Conservation (phyloP, 176 grass and related monocot species). For the Bothriochloa decipiens region DNA sequence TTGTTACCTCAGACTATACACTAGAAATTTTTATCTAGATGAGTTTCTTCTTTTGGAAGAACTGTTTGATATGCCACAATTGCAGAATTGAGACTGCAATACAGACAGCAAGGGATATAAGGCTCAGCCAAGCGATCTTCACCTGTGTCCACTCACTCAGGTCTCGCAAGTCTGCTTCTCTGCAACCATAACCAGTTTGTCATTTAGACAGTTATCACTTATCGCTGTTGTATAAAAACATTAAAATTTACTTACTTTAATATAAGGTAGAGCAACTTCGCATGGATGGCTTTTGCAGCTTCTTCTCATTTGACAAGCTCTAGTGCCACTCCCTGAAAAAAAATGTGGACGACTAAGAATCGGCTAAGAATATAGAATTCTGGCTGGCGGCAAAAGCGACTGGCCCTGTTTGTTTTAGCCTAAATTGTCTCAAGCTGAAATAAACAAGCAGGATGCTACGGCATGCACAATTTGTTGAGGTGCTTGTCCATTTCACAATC, state of each 20-base stretch:
- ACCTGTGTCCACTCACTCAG: conserved; percentile 60
- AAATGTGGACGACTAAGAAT: background rate
- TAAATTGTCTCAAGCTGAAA: background rate
- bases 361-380: background rate
- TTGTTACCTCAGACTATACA: background rate
- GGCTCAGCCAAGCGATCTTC: conserved; percentile 57
- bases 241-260: conserved; percentile 42
- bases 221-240: background rate
- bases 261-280: conserved; percentile 56
- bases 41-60: conserved; percentile 69
- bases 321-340: conserved; percentile 58
- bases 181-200: conserved; percentile 33
- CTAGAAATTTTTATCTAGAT: conserved; percentile 44
- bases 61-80: conserved; percentile 51
- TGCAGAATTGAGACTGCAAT: conserved; percentile 51
- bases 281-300: conserved; percentile 48
- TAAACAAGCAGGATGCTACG: background rate
- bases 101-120: conserved; percentile 59
- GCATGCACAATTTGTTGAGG: background rate
- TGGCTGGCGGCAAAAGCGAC: background rate
- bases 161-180: conserved; percentile 62
- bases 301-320: conserved; percentile 63
- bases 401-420: background rate
- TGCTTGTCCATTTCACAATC: background rate
- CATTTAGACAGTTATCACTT: background rate